Percentiles rank a stretch among this genome's conserved stretches.
phyloP scores from a whole-genome alignment of 2,329 filamentous ascomycete species.

The Clarireedia monteithiana region DNA sequence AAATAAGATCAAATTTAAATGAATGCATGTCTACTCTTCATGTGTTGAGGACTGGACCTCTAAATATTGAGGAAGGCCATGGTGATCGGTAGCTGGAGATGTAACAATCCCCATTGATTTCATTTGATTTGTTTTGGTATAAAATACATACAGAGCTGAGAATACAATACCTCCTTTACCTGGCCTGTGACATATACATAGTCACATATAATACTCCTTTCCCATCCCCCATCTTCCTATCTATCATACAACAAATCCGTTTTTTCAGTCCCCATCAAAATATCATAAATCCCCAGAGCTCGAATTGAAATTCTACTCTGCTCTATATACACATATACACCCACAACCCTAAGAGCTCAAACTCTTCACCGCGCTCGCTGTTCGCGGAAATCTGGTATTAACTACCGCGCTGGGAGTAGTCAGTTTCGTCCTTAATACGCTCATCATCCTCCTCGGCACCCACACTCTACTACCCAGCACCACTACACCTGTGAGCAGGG shows the following conservation, averaged over 20 bases:
- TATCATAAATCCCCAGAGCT: not conserved
- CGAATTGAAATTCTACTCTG: no score
- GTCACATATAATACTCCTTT: not conserved
- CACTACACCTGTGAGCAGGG: slow-evolving; percentile 73
- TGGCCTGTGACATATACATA: not conserved
- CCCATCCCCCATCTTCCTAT: no score
- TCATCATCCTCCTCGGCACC: slow-evolving; percentile 58
- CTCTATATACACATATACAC: no score
- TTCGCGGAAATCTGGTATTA: no score
- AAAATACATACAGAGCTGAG: not conserved
- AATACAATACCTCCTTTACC: not conserved
- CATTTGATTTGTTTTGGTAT: not conserved
- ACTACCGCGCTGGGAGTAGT: not conserved
- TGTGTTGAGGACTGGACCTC: no score
- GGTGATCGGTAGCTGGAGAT: no score
- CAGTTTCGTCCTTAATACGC: slow-evolving; percentile 41
- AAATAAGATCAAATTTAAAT: no score
- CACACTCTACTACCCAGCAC: slow-evolving; percentile 73
- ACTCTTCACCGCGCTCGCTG: not conserved
- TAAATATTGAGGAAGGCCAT: no score
- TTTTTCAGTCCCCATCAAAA: not conserved
- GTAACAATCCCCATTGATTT: not conserved
- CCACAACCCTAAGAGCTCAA: not conserved
- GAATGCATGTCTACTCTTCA: no score
- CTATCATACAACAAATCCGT: not conserved